Percentiles rank a stretch among this genome's conserved stretches.
phyloP scores from a whole-genome alignment of 2,329 filamentous ascomycete genomes.

The Zelopaecilomyces penicillatus region DNA sequence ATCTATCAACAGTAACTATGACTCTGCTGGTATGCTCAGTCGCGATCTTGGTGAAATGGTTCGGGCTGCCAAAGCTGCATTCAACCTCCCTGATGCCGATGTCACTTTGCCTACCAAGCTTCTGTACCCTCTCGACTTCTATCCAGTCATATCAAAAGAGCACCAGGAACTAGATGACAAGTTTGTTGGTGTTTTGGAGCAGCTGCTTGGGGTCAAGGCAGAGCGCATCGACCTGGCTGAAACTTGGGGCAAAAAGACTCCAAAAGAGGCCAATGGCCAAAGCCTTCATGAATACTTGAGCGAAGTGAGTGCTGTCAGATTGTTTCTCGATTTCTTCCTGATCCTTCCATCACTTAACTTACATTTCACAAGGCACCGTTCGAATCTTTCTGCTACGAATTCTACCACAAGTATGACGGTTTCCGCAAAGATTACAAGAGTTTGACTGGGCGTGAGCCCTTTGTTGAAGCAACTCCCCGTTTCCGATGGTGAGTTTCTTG shows the following conservation, averaged over 20 bases:
- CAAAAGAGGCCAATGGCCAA: conserved; percentile 13
- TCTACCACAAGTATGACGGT: conserved; percentile 20
- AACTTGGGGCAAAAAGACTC: conserved; percentile 15
- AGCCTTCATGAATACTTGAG: conserved; percentile 20
- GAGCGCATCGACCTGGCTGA: conserved; percentile 12
- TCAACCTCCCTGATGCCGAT: conserved; percentile 6
- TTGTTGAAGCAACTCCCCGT: conserved; percentile 19
- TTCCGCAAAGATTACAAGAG: conserved; percentile 19
- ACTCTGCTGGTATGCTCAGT: conserved; percentile 15
- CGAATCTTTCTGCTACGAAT: conserved; percentile 23
- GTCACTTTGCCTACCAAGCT: conserved; percentile 11
- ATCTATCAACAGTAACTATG: conserved; percentile 6
- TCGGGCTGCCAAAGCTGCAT: conserved; percentile 10
- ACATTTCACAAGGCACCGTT: conserved; percentile 19
- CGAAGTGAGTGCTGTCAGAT: conserved; percentile 14
- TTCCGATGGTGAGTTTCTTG: conserved; percentile 20
- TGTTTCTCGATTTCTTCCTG: too few relatives aligned
- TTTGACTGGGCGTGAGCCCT: conserved; percentile 17
- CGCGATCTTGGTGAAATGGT: conserved; percentile 19
- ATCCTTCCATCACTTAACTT: too few relatives aligned
- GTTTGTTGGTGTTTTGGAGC: conserved; percentile 20
- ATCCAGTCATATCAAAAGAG: not conserved
- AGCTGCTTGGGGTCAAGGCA: conserved; percentile 10
- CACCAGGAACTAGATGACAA: conserved; percentile 8
- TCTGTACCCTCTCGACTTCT: conserved; percentile 19